Base-by-base conservation (phyloP, 116 monocot species). In the Zostera marina region DNA sequence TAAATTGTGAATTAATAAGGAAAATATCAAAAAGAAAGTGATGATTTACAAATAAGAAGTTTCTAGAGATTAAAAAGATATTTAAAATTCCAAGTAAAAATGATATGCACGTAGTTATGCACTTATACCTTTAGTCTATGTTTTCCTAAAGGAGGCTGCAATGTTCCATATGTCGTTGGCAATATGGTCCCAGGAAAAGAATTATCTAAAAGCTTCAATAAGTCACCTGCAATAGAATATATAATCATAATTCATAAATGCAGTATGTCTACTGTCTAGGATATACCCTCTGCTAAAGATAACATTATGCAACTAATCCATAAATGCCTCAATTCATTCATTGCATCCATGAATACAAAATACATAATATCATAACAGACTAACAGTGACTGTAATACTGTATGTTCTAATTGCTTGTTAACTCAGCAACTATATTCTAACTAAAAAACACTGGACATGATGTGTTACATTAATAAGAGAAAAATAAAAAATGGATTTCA, bases 141-240 rank as follows among this genome's bases (percentile, higher is more conserved):
- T 68, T 83, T 98, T 23, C 98, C 91, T 58, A 99, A 77, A 22
- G 98, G 98, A 53, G 98, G 91, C 52, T 75, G 72, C 42, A 99
- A 64, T 22, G 41, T 76, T 49, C 98, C 98, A 67, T 87, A 99
- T n/a, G 98, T 91, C 16, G 98, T 99, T 41, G 78, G 73, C 66
- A 99, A 77, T 7, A 69, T 25, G 65, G 39, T 61, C 42, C 79
- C 83, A 58, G 76, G 41, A 69, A 80, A 69, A 61, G 90, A 81
- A 61, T 77, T 59, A 65, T 81, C 83, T 60, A 99, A 71, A 48
- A 99, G 65, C 70, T 84, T 81, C 56, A 99, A 58, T 54, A 99
- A 72, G 48, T 79, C 80, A 74, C 80, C 98, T 99, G 72, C 4
- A 47, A 40, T 43, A 21, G 9, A 19, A 59, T 9, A 9, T 42